A percentile compares a stretch with the other conserved stretches of the same genome.
Conservation (phyloP, 2,329 filamentous ascomycete species). For the Orbilia quercus region DNA sequence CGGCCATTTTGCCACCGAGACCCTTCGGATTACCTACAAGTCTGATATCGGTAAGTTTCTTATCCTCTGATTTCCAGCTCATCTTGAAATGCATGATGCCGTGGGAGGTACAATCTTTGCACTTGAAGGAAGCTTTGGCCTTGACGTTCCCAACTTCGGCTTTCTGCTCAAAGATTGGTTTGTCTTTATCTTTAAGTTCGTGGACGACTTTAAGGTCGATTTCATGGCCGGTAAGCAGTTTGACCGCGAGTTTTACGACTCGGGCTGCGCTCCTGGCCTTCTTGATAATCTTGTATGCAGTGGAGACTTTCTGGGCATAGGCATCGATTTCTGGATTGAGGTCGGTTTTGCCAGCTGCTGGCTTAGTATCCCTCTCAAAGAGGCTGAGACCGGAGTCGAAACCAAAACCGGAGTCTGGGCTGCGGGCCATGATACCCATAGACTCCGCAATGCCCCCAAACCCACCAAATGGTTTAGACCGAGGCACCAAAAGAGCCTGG, state of each 20-base stretch:
- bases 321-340: too few relatives aligned
- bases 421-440: not conserved
- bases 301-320: too few relatives aligned
- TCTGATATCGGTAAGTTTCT: conserved; percentile 1
- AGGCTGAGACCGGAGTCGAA: not conserved
- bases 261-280: not conserved
- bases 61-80: conserved; percentile 6
- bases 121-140: conserved; percentile 4
- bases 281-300: not conserved
- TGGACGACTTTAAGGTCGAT: conserved; percentile 6
- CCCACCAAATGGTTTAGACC: not conserved
- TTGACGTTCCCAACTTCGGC: not conserved
- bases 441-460: not conserved
- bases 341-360: not conserved
- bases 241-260: not conserved
- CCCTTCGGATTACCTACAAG: conserved; percentile 12
- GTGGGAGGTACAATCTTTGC: conserved; percentile 16
- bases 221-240: conserved; percentile 1
- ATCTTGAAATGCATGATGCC: conserved; percentile 12
- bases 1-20: conserved; percentile 15
- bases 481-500: not conserved
- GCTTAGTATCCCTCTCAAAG: not conserved
- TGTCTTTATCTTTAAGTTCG: conserved; percentile 6
- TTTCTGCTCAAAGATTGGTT: not conserved
- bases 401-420: not conserved